Evolutionary conservation across 176 grass and related monocot species (phyloP), one percentile per base, ranked within the genome.

Genomic region (Lolium multiflorum): DNA sequence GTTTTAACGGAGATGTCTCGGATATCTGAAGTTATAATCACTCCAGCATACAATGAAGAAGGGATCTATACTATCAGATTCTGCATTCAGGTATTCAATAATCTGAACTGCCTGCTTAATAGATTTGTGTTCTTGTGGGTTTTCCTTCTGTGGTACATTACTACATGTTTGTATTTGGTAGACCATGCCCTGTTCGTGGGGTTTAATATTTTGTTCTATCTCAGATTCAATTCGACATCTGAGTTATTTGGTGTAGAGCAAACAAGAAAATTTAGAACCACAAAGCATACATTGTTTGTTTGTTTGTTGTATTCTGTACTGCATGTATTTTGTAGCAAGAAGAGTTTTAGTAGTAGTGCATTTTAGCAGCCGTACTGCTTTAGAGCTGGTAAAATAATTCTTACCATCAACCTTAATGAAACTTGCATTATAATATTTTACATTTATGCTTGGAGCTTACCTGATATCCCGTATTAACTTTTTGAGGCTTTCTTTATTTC

Each of bases 1-100:
- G 97, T 99, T 91, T 80, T 99, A 73, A 94, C 94, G 22, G 97
- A 99, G 79, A 88, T 85, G 79, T 94, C 94, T 84, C 90, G 89
- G 25, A 94, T 99, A 92, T 94, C 90, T 79, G 94, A 99, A 92
- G 97, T 99, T 82, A 99, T 99, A 96, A 99, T 99, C 18, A 99
- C 97, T 72, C 94, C 92, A 37, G 94, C 91, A 56, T 99, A 92
- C 75, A 99, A 99, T 24, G 97, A 96, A 86, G 97, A 96, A 91
- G 97, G 97, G 54, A 94, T 99, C 56, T 99, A 99, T 66, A 99
- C 97, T 41, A 87, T 99, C 54, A 88, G 97, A 65, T 99, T 99
- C 91, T 99, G 94, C 78, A 94, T 99, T 86, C 97, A 99, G 97
- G 97, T 99, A 91, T 74, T 58, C 21, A 59, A 31, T 83, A 15